Conservation (phyloP, 192 early-diverging fungal genomes). For the Backusella mclennaniae region DNA sequence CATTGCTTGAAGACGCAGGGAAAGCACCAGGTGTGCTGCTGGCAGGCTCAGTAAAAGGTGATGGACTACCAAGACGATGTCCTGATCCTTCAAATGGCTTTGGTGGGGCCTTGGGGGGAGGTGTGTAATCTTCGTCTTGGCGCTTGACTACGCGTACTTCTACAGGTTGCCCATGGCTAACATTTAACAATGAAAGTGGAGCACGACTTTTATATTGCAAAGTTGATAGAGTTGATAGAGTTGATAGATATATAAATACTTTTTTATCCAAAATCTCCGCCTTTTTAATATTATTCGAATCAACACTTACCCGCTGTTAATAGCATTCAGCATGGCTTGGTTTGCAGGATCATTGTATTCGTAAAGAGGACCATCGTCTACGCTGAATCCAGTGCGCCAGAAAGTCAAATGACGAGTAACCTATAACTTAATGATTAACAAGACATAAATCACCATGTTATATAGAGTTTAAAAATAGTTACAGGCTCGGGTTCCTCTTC, state of each 20-base stretch:
- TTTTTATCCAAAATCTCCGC: too few species aligned
- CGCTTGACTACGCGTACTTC: constrained; percentile 82
- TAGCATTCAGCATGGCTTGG: constrained; percentile 79
- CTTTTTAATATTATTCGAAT: too few species aligned
- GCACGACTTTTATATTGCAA: constrained; percentile 59
- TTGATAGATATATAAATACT: background rate
- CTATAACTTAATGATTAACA: constrained; percentile 25
- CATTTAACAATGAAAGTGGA: constrained; percentile 83
- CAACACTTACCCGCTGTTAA: constrained; percentile 76
- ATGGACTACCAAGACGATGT: constrained; percentile 71
- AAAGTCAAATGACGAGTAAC: constrained; percentile 82
- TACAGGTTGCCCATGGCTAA: constrained; percentile 85
- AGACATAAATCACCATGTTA: background rate
- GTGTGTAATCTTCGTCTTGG: constrained; percentile 84
- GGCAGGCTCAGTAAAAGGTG: constrained; percentile 34
- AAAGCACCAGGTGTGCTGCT: constrained; percentile 28
- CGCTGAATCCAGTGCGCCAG: constrained; percentile 94
- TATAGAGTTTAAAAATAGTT: background rate
- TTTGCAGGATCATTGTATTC: constrained; percentile 86
- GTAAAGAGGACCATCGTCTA: constrained; percentile 90
- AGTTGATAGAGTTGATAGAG: background rate
- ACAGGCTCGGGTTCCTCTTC: constrained; percentile 13
- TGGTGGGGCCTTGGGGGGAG: constrained; percentile 73
- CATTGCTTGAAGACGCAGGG: constrained; percentile 17
- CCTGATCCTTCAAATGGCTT: constrained; percentile 81